Conservation (phyloP, 352 stramenopile genomes). For the Globisporangium paddicum region DNA sequence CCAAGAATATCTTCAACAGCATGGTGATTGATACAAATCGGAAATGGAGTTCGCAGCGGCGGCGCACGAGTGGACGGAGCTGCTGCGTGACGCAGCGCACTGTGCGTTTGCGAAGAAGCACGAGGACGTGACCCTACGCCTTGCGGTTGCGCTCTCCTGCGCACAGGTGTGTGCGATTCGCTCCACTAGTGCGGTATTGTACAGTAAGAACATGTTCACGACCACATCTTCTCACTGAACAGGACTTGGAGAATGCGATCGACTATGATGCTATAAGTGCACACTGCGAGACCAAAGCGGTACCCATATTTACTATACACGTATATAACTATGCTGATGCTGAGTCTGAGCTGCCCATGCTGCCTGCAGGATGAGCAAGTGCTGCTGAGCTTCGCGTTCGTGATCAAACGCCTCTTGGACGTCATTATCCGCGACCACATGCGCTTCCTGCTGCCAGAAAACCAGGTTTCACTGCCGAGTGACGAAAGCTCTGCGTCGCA, state of each 20-base stretch:
- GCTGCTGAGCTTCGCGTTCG: conserved; percentile 29
- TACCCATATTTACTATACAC: neutral
- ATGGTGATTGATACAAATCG: neutral
- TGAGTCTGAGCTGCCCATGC: neutral
- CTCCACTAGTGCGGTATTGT: neutral
- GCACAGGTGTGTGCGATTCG: neutral
- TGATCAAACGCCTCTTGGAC: conserved; percentile 42
- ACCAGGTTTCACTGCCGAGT: neutral
- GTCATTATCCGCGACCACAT: conserved; percentile 41
- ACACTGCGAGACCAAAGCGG: conserved; percentile 11
- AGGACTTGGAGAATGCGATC: conserved; percentile 8
- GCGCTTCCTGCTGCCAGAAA: conserved; percentile 40
- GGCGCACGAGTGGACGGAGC: conserved; percentile 34
- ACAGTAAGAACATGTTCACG: neutral
- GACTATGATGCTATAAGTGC: conserved; percentile 8
- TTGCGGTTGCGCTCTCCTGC: conserved; percentile 31
- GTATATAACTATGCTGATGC: neutral
- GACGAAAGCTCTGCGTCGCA: conserved; percentile 16
- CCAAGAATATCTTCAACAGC: neutral
- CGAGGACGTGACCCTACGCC: conserved; percentile 20
- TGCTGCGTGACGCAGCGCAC: conserved; percentile 25
- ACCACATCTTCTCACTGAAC: neutral
- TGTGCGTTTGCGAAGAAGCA: conserved; percentile 22
- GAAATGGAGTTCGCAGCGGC: conserved; percentile 22
- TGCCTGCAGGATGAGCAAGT: conserved; percentile 27